phyloP scores from a whole-genome alignment of 345 rosid genomes.

The Arabis alpina region DNA sequence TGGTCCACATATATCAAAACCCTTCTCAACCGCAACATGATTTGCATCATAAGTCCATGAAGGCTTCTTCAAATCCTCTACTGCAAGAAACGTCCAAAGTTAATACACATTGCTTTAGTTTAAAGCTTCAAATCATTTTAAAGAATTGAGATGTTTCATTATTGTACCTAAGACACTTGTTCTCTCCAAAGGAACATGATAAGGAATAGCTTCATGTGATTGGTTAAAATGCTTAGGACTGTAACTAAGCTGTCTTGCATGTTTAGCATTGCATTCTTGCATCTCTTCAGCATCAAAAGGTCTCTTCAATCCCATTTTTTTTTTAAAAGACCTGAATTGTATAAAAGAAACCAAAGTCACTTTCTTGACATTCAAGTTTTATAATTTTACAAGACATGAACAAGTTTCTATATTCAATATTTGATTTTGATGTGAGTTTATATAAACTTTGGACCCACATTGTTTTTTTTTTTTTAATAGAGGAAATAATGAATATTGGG shows the following conservation, averaged over 20 bases:
- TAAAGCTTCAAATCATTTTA: no score
- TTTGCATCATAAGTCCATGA: no score
- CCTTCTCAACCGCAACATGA: no score
- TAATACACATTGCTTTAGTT: constrained; percentile 1
- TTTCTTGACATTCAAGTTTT: neutral
- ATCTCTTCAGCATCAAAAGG: constrained; percentile 58
- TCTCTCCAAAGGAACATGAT: constrained; percentile 27
- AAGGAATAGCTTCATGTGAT: constrained; percentile 38
- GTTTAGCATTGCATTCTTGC: constrained; percentile 51
- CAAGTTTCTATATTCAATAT: neutral
- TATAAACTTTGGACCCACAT: constrained; percentile 4
- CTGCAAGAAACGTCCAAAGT: constrained; percentile 33
- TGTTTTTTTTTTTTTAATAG: no score
- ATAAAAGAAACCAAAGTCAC: constrained; percentile 28
- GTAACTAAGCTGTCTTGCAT: constrained; percentile 49
- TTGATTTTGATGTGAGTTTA: neutral
- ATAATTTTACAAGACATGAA: neutral
- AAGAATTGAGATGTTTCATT: neutral
- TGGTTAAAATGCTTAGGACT: constrained; percentile 34
- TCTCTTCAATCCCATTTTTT: constrained; percentile 57
- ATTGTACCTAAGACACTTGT: constrained; percentile 41
- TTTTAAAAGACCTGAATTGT: constrained; percentile 5
- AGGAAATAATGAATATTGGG: neutral
- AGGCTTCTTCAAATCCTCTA: neutral
- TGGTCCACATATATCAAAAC: constrained; percentile 14